Conservation (phyloP, 495 filamentous ascomycete species). For the Hypoxylon crocopeplum region DNA sequence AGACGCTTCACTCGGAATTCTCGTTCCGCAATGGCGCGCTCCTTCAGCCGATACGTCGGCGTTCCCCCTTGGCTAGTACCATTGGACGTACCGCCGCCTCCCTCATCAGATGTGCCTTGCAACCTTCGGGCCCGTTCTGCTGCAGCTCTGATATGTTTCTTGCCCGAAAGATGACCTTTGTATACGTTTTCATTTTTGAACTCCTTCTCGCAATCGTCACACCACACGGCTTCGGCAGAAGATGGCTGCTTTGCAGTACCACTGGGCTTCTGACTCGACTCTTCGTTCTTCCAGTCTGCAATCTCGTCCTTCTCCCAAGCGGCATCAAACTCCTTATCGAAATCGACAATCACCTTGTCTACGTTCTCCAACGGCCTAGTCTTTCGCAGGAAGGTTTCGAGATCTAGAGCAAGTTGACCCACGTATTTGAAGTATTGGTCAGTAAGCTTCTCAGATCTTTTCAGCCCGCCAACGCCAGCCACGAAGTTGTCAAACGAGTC, state of each 20-base stretch:
- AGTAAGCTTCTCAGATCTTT: conserved; percentile 80
- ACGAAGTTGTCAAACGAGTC: conserved; percentile 86
- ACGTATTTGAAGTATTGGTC: conserved; percentile 93
- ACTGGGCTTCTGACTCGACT: conserved; percentile 45
- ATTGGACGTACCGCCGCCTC: conserved; percentile 32
- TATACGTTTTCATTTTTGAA: conserved; percentile 97
- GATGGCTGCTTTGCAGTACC: conserved; percentile 53
- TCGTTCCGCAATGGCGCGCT: conserved; percentile 87
- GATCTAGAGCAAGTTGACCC: conserved; percentile 75
- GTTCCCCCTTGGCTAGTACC: conserved; percentile 37
- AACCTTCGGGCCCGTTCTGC: conserved; percentile 57
- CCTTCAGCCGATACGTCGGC: conserved; percentile 71
- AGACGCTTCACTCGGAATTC: conserved; percentile 84
- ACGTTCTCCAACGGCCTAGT: conserved; percentile 83
- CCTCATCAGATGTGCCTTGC: conserved; percentile 30
- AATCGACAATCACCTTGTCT: conserved; percentile 73
- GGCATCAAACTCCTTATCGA: conserved; percentile 83
- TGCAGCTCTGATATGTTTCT: conserved; percentile 88
- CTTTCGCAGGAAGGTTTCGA: conserved; percentile 84
- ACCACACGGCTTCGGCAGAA: conserved; percentile 80
- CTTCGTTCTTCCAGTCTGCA: conserved; percentile 76
- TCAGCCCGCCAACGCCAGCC: conserved; percentile 72
- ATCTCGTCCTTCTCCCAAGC: conserved; percentile 81
- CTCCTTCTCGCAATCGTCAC: conserved; percentile 87
- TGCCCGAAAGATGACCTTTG: conserved; percentile 83